Percentiles rank a stretch among this genome's conserved stretches.
phyloP scores from a whole-genome alignment of 2,329 filamentous ascomycete genomes.

The Epichloe uncinata region DNA sequence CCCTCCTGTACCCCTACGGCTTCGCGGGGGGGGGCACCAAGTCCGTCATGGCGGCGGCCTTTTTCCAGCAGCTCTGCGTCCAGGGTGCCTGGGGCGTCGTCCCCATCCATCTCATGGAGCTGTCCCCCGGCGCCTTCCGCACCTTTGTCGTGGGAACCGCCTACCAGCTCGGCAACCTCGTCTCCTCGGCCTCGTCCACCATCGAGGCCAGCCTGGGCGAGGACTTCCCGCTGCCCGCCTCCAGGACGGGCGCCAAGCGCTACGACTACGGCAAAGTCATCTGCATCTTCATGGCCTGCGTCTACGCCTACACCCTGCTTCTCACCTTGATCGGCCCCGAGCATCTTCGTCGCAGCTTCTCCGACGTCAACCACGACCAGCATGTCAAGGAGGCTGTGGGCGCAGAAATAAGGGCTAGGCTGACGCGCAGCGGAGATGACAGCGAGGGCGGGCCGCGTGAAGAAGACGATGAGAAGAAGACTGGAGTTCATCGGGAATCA shows the following conservation, averaged over 20 bases:
- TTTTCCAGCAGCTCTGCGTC: slow-evolving; percentile 72
- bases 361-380: slow-evolving; percentile 35
- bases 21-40: slow-evolving; percentile 50
- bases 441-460: slow-evolving; percentile 10
- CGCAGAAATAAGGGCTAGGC: too few species aligned
- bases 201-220: slow-evolving; percentile 68
- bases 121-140: slow-evolving; percentile 57
- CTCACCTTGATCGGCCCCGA: slow-evolving; percentile 51
- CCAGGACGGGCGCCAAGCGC: slow-evolving; percentile 32
- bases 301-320: slow-evolving; percentile 50
- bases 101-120: slow-evolving; percentile 68
- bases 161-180: slow-evolving; percentile 69
- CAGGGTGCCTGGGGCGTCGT: slow-evolving; percentile 66
- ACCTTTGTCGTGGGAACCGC: slow-evolving; percentile 62
- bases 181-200: slow-evolving; percentile 54
- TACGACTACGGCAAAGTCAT: slow-evolving; percentile 76
- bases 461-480: slow-evolving; percentile 2
- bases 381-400: slow-evolving; percentile 34
- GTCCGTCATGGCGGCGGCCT: slow-evolving; percentile 62
- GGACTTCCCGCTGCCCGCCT: slow-evolving; percentile 53
- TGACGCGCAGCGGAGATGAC: too few species aligned
- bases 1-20: slow-evolving; percentile 72
- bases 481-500: too few species aligned
- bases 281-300: slow-evolving; percentile 81
- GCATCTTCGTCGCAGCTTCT: slow-evolving; percentile 37